A percentile compares a stretch with the other conserved stretches of the same genome.
These are phyloP conservation scores for Beauveria bassiana DNA, from an alignment of 2,329 filamentous ascomycete genomes.

Conservation along the genomic window DNA sequence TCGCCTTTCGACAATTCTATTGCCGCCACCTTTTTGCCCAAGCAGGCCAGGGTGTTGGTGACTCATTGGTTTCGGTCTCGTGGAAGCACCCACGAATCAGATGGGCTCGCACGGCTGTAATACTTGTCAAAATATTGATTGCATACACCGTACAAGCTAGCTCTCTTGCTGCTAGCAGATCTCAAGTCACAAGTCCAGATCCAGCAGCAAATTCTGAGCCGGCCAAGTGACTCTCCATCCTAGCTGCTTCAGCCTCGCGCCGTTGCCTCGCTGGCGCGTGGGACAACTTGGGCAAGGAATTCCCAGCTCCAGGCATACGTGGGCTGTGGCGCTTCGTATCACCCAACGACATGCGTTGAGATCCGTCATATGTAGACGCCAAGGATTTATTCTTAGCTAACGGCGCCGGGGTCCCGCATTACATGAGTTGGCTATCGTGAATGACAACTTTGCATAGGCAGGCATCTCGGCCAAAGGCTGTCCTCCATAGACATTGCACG, in stretches of 20 bases:
- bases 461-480: not conserved
- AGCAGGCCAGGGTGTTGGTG: not conserved
- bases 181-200: not conserved
- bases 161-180: not conserved
- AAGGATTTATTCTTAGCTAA: not conserved
- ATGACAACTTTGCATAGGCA: not conserved
- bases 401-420: not conserved
- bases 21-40: not conserved
- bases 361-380: not conserved
- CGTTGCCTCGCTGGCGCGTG: not conserved
- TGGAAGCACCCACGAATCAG: not conserved
- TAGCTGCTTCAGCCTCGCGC: not conserved
- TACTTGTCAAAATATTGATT: not conserved
- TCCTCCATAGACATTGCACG: not conserved
- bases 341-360: not conserved
- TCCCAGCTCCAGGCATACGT: constrained; percentile 2
- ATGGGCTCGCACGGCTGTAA: constrained; percentile 1
- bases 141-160: not conserved
- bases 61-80: constrained; percentile 8
- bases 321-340: not conserved
- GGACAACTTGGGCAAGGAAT: not conserved
- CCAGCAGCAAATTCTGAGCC: too few species aligned
- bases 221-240: too few species aligned
- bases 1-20: not conserved
- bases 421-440: not conserved